Evolutionary conservation across 257 asterid species (phyloP), one percentile per base, ranked within the genome.

Genomic region (Petunia secreta): DNA sequence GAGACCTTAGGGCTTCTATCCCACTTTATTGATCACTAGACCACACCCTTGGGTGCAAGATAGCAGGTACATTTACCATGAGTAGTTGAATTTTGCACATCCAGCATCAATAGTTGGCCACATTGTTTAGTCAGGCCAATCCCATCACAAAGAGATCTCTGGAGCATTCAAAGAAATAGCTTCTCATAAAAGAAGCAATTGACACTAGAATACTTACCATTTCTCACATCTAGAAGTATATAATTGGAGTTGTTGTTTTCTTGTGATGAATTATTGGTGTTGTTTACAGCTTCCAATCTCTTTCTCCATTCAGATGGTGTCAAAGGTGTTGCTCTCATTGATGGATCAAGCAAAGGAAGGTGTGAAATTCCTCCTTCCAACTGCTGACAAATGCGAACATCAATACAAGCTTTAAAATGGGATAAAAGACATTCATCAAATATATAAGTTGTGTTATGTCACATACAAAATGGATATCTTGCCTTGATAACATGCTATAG

Each of bases 191-290:
- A 34, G 60, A 73, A 73, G 36, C 25, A 73, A 73, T 34, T 8
- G 57, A 68, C n/a, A 73, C 62, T 10, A 73, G 78, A 80, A 80
- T 41, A 75, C 44, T 75, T 89, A 95, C 99, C 97, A 36, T 95
- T 95, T 90, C 99, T 91, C 85, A 95, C 97, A 58, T 95, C 99
- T 66, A 95, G 98, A 77, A 95, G 82, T 75, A 95, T 67, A 85
- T 85, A 85, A 75, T 86, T 85, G 79, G 83, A 63, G 38, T 81
- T 75, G 6, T 52, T 68, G 65, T 75, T 81, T 58, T 84, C 80
- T 63, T 83, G 82, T 53, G 79, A 80, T 37, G 87, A 80, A 82
- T 78, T 80, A 5, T 79, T 82, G 5, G 38, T 79, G 85, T 85
- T 85, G 41, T 88, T 89, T 83, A 88, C 86, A 37, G 80, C 86